A percentile compares a stretch with the other conserved stretches of the same genome.
Evolutionary conservation across 352 stramenopile genomes (phyloP).

Genomic region (Globisporangium radiosum): DNA sequence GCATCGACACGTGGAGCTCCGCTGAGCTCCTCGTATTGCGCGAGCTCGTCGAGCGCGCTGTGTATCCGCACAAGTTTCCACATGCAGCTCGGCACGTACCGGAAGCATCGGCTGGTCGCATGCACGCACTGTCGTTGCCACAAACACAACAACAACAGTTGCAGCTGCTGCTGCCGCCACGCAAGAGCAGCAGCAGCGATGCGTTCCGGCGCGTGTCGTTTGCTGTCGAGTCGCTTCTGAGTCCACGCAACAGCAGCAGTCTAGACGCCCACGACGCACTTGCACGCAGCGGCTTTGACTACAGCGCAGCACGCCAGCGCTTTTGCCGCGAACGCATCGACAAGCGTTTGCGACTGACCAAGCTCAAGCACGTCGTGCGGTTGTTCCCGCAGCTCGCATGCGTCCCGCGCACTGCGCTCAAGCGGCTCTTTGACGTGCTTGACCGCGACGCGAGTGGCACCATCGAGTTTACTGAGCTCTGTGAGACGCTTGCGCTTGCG

Average conservation of each 20-base stretch:
- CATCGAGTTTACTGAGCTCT: conserved; percentile 63
- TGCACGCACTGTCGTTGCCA: conserved; percentile 8
- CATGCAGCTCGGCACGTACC: not conserved
- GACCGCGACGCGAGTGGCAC: conserved; percentile 32
- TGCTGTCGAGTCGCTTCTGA: conserved; percentile 13
- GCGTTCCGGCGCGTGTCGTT: conserved; percentile 13
- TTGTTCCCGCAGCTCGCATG: conserved; percentile 46
- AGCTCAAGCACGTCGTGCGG: conserved; percentile 36
- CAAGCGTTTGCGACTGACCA: conserved; percentile 30
- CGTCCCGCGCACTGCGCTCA: conserved; percentile 25
- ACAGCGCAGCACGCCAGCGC: conserved; percentile 19
- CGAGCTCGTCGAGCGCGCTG: conserved; percentile 35
- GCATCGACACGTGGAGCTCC: conserved; percentile 45
- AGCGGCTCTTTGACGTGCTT: conserved; percentile 40
- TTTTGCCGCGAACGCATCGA: conserved; percentile 40
- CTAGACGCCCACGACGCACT: not conserved
- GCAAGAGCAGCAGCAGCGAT: conserved; percentile 10
- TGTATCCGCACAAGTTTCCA: conserved; percentile 21
- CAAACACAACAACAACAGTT: not conserved
- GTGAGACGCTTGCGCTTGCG: conserved; percentile 43
- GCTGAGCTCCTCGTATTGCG: conserved; percentile 56
- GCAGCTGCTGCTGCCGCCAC: conserved; percentile 5
- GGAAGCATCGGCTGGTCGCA: too few species aligned
- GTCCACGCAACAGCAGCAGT: not conserved
- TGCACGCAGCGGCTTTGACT: not conserved